Evolutionary conservation across 106 monocot species (phyloP).

Genomic region (Posidonia australis): DNA sequence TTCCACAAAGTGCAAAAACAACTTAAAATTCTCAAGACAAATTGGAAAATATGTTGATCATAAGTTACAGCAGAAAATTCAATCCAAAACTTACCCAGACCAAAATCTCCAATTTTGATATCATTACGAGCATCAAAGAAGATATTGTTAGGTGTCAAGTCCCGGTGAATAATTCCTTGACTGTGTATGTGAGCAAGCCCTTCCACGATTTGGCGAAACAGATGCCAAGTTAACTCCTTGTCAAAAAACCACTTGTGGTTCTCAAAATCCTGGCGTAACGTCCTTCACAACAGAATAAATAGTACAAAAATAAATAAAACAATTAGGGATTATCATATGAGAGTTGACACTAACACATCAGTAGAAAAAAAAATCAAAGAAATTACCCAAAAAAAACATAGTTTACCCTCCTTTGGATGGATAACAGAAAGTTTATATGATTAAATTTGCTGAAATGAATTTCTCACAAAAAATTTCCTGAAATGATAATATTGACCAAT

Average conservation of each 20-base stretch:
- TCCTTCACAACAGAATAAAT: conserved; percentile 36
- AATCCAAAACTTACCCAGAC: conserved; percentile 52
- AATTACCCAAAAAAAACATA: too few species aligned
- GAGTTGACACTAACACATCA: neutral
- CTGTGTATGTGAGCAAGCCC: conserved; percentile 94
- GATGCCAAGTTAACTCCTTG: conserved; percentile 78
- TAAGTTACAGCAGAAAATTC: neutral
- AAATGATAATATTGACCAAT: too few species aligned
- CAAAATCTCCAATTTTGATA: conserved; percentile 98
- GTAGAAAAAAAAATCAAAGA: neutral
- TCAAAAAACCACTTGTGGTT: conserved; percentile 35
- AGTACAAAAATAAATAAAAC: neutral
- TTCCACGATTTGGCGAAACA: conserved; percentile 99
- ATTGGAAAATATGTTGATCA: neutral
- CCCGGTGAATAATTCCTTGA: conserved; percentile 96
- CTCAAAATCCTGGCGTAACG: conserved; percentile 80
- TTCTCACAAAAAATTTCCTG: too few species aligned
- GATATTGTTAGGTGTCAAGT: conserved; percentile 92
- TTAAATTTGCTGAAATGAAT: too few species aligned
- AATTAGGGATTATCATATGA: neutral
- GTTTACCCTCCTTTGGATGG: too few species aligned
- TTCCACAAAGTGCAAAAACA: too few species aligned
- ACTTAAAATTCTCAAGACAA: too few species aligned
- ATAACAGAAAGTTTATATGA: too few species aligned
- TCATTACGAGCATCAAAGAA: conserved; percentile 98